Conservation (phyloP, 2,329 filamentous ascomycete species). For the Xylariomycetidae sp. region DNA sequence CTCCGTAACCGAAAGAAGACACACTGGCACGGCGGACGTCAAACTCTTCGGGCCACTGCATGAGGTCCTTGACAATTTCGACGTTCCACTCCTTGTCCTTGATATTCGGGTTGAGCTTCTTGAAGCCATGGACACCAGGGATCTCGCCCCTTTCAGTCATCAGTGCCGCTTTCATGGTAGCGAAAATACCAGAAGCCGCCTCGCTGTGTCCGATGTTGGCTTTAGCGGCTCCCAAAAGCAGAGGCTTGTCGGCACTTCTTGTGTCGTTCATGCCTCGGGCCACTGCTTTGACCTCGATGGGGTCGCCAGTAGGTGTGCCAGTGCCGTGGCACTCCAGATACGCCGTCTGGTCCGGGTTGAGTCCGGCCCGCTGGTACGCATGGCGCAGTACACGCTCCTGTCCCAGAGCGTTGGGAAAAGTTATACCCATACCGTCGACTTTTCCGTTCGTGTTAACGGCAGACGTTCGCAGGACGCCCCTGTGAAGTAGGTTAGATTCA, state of each 20-base stretch:
- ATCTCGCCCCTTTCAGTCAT: slow-evolving; percentile 14
- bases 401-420: slow-evolving; percentile 19
- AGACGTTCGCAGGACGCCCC: slow-evolving; percentile 18
- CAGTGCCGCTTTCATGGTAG: slow-evolving; percentile 16
- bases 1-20: slow-evolving; percentile 17
- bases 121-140: slow-evolving; percentile 11
- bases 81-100: slow-evolving; percentile 12
- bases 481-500: neutral
- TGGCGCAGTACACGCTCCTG: slow-evolving; percentile 16
- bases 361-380: slow-evolving; percentile 16
- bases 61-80: slow-evolving; percentile 10
- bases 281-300: slow-evolving; percentile 18
- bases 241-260: slow-evolving; percentile 9
- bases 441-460: slow-evolving; percentile 27
- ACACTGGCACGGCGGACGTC: slow-evolving; percentile 10
- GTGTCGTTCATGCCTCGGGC: slow-evolving; percentile 13
- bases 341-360: slow-evolving; percentile 16
- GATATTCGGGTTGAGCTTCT: slow-evolving; percentile 16
- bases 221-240: slow-evolving; percentile 15
- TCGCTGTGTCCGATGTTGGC: slow-evolving; percentile 20
- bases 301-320: slow-evolving; percentile 20
- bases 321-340: slow-evolving; percentile 23
- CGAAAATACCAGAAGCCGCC: slow-evolving; percentile 17
- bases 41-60: slow-evolving; percentile 13
- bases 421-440: slow-evolving; percentile 23